Evolutionary conservation across 768 basidiomycete species (phyloP), one percentile per base, ranked within the genome.

Genomic region (Trametes elegans): DNA sequence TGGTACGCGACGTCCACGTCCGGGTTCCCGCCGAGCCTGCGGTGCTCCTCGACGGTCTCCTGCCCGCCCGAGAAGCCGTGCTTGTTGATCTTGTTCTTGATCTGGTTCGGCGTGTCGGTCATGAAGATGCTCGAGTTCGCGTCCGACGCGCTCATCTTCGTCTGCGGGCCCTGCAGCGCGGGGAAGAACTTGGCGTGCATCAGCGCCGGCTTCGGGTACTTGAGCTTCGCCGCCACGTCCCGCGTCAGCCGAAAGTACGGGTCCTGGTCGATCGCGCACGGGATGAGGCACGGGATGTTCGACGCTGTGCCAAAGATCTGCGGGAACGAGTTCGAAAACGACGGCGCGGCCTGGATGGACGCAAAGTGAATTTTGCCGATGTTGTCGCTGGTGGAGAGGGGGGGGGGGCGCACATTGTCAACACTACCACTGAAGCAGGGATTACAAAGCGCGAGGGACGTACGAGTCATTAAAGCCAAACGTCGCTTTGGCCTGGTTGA

Each of bases 121-220:
- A 99, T 98, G 77, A 81, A 98, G 62, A 99, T 95, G 60, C 90
- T 90, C 60, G 88, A 90, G 72, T 94, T 96, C 19, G 84, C 76
- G 70, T 96, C 88, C 45, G 91, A 94, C 5, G 97, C 97, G 70
- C 94, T 97, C 97, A 99, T 99, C 76, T 99, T 99, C 31, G 93
- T 96, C 71, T 97, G 93, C 2, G 97, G 90, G 38, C 97, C 97
- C 72, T 98, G 96, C 9, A 99, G 79, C 5, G 97, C 95, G 10
- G 97, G 97, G 76, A 99, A 96, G 79, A 99, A 99, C 67, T 96
- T 96, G 42, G 95, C 82, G 71, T 98, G 94, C 44, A 99, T 75
- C 23, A 98, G 81, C 2, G 89, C 74, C 2, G 97, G 97, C 70
- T 99, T 99, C 38, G 88, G 93, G 75, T 96, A 97, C 72, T 93